Evolutionary conservation across 352 stramenopile species (phyloP).

Genomic region (Aphanomyces invadans): DNA sequence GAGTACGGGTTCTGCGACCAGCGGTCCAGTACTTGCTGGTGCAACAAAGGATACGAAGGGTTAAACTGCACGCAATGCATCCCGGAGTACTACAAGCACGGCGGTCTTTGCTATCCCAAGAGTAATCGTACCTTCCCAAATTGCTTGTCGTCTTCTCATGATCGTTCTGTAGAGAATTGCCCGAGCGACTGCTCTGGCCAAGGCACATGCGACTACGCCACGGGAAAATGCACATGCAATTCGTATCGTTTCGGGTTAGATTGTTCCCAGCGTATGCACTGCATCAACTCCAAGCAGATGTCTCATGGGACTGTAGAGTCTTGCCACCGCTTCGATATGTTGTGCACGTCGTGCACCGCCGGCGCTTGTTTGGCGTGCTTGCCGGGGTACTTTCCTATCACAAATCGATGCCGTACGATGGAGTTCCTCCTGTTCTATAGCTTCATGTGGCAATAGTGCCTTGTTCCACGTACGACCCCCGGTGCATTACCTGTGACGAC

Average conservation of each 20-base stretch:
- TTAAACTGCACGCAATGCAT: conserved; percentile 83
- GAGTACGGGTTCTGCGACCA: conserved; percentile 93
- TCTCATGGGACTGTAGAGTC: too few relatives aligned
- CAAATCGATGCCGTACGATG: conserved; percentile 55
- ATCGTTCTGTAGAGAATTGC: conserved; percentile 48
- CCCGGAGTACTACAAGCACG: conserved; percentile 78
- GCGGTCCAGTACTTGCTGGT: conserved; percentile 88
- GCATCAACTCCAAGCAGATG: too few relatives aligned
- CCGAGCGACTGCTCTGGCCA: conserved; percentile 83
- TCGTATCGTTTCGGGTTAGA: conserved; percentile 63
- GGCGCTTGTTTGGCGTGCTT: conserved; percentile 75
- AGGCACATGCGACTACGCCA: conserved; percentile 85
- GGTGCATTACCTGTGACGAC: conserved; percentile 83
- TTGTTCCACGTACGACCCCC: conserved; percentile 84
- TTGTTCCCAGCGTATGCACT: conserved; percentile 63
- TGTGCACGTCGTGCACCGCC: conserved; percentile 82
- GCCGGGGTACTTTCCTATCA: conserved; percentile 78
- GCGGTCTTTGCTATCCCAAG: conserved; percentile 86
- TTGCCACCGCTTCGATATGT: conserved; percentile 65
- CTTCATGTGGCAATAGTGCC: conserved; percentile 33
- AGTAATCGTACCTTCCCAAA: conserved; percentile 28
- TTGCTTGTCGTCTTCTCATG: background rate
- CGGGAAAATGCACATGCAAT: conserved; percentile 74
- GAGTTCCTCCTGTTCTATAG: background rate
- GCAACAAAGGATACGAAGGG: conserved; percentile 90